phyloP scores from a whole-genome alignment of 495 filamentous ascomycete genomes.

The Annulohypoxylon bovei region DNA sequence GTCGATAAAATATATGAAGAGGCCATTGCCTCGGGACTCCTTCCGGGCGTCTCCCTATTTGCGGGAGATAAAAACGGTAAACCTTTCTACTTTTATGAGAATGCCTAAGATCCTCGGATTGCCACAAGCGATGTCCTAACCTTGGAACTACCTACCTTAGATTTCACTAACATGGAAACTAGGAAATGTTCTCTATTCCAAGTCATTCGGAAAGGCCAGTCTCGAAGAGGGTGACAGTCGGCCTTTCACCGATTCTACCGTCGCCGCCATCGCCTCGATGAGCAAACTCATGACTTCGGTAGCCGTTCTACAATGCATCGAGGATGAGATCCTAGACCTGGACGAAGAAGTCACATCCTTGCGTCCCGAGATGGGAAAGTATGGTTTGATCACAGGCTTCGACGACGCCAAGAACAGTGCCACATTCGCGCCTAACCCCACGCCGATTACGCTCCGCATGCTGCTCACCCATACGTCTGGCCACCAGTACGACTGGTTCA shows the following conservation, averaged over 20 bases:
- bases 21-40: conserved; percentile 31
- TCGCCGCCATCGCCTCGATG: conserved; percentile 61
- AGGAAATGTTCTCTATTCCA: conserved; percentile 36
- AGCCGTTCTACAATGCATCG: conserved; percentile 60
- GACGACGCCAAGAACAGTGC: conserved; percentile 43
- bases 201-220: conserved; percentile 30
- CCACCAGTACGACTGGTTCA: conserved; percentile 54
- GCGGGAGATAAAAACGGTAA: conserved; percentile 38
- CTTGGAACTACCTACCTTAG: too few relatives aligned
- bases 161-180: neutral
- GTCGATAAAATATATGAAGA: conserved; percentile 38
- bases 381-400: conserved; percentile 54
- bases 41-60: conserved; percentile 32
- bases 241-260: conserved; percentile 59
- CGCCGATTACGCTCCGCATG: conserved; percentile 55
- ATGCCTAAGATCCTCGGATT: neutral
- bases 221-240: conserved; percentile 19
- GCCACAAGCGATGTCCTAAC: too few relatives aligned
- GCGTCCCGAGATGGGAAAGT: conserved; percentile 53
- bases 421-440: conserved; percentile 38
- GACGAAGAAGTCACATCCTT: conserved; percentile 51
- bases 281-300: conserved; percentile 65
- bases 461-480: conserved; percentile 64
- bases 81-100: neutral
- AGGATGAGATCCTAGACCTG: conserved; percentile 55